Base-by-base conservation (phyloP, 2,329 filamentous ascomycete species). In the Xylariaceae sp. region DNA sequence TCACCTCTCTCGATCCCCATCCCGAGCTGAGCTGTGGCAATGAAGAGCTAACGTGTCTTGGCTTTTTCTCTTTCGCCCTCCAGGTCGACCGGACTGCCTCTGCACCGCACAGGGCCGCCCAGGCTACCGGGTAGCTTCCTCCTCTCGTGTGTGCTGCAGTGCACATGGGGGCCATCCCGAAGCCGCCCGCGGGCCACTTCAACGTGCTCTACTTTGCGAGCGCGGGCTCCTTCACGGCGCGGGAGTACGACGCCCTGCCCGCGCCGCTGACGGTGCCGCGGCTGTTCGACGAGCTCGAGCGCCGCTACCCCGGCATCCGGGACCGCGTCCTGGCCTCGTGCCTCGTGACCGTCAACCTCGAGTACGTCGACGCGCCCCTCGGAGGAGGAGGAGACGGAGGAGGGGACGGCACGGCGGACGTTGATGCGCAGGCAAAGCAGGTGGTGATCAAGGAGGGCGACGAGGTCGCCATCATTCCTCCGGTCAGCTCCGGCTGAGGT, bases 401-500 rank as follows among this genome's bases (percentile, higher is more conserved):
- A 17, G 33, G 28, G 3, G 10, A 27, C 8, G 29, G 51, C 50
- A 14, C 6, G n/a, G 24, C 24, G 15, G 24, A 26, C 12, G n/a
- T n/a, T n/a, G n/a, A n/a, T n/a, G n/a, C n/a, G n/a, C n/a, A n/a
- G n/a, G n/a, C n/a, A 12, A 51, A 53, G 7, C 61, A 62, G 12
- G 46, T 66, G 17, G 55, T 75, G 36, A 82, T 93, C 37, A 61
- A 76, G 32, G 75, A 76, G 42, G 83, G 80, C 18, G 86, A 93
- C 53, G 87, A 93, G 62, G 84, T 93, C 35, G 87, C 83, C 26
- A 82, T 93, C 22, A 90, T 93, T 37, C 86, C 87, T 21, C 86
- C 87, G 8, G 87, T 93, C 45, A 93, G 86, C 65, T 88, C 86
- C 23, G 86, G 86, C 4, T 92, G 59, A 70, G n/a, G n/a, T n/a